Percentiles rank a stretch among this genome's conserved stretches.
These are phyloP conservation scores for Populus nigra DNA, from an alignment of 345 rosid genomes.

Conservation along the genomic window DNA sequence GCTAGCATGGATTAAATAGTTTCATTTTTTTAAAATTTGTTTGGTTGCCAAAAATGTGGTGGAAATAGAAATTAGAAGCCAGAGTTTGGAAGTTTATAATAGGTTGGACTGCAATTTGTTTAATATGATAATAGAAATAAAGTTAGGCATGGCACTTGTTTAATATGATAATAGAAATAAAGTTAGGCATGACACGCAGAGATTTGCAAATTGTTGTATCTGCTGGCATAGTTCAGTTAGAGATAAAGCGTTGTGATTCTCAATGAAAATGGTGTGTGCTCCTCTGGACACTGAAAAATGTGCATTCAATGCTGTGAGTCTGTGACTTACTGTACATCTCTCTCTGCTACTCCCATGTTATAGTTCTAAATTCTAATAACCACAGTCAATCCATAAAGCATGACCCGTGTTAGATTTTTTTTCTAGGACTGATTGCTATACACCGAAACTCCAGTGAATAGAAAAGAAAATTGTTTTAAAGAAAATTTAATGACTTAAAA, in stretches of 20 bases:
- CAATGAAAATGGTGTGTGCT: conserved; percentile 26
- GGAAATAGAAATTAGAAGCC: not conserved
- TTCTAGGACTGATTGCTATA: not conserved
- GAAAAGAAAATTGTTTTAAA: not conserved
- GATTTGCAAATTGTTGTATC: not conserved
- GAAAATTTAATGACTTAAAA: not conserved
- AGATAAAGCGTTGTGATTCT: conserved; percentile 19
- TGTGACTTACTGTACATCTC: not conserved
- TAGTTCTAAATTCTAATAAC: not conserved
- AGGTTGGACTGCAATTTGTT: conserved; percentile 1
- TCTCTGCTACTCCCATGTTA: not conserved
- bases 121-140: not conserved
- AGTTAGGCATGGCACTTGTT: not conserved
- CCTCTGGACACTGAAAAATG: conserved; percentile 16
- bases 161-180: not conserved
- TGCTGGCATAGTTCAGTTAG: not conserved
- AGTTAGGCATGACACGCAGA: not conserved
- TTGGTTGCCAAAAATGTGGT: conserved; percentile 4
- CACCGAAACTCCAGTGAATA: not conserved
- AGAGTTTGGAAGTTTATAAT: not conserved
- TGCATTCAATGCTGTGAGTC: conserved; percentile 5
- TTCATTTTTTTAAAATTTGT: not conserved
- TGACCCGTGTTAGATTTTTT: not conserved
- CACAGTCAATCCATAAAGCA: not conserved
- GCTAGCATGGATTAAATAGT: not conserved